These are phyloP conservation scores for Fomitiporia mediterranea DNA, from an alignment of 1,284 basidiomycete species.

Conservation along the genomic window DNA sequence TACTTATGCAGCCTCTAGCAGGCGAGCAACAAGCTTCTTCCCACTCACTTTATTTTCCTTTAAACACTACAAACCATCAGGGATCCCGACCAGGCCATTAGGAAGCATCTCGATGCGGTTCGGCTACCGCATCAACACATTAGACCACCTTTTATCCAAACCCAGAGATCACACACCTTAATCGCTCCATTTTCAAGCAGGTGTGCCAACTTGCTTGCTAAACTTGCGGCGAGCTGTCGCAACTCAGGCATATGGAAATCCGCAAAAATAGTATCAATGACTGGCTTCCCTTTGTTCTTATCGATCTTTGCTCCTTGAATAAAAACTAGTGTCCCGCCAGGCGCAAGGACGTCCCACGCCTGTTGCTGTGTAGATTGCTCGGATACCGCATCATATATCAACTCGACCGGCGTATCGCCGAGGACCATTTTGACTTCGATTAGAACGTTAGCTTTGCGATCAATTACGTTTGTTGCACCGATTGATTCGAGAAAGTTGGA, in stretches of 20 bases:
- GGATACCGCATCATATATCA: constrained; percentile 37
- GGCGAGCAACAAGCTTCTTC: constrained; percentile 44
- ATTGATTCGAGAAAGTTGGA: constrained; percentile 39
- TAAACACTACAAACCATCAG: constrained; percentile 39
- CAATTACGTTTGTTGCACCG: constrained; percentile 51
- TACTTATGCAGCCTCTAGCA: constrained; percentile 38
- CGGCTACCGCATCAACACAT: constrained; percentile 26
- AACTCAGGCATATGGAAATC: not conserved
- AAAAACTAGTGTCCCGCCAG: constrained; percentile 20
- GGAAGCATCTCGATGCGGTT: constrained; percentile 41
- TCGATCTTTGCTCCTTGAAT: constrained; percentile 2
- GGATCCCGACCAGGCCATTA: constrained; percentile 43
- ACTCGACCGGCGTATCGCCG: constrained; percentile 27
- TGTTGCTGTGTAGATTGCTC: constrained; percentile 16
- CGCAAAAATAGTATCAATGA: not conserved
- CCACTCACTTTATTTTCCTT: constrained; percentile 40
- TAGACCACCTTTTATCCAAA: not conserved
- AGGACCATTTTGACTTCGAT: constrained; percentile 30
- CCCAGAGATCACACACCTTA: constrained; percentile 2
- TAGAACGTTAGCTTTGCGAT: constrained; percentile 34
- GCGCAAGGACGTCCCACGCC: constrained; percentile 23
- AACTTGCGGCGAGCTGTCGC: constrained; percentile 7
- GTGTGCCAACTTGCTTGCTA: constrained; percentile 11
- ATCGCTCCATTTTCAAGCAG: constrained; percentile 6
- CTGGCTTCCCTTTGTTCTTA: constrained; percentile 1